phyloP scores from a whole-genome alignment of 495 filamentous ascomycete species.

The Daldinia caldariorum region DNA sequence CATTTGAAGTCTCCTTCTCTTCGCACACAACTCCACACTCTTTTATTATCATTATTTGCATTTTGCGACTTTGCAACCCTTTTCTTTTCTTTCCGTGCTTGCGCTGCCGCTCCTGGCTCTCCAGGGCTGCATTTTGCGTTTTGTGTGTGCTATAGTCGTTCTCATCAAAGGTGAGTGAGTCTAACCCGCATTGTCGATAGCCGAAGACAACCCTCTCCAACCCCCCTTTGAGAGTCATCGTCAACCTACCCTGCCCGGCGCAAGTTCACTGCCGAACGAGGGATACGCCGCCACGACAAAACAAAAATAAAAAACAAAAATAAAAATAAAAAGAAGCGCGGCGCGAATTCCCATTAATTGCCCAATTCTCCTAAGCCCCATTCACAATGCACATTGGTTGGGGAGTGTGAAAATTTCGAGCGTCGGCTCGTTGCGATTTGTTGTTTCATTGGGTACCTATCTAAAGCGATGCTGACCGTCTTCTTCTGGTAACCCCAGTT shows the following conservation, averaged over 20 bases:
- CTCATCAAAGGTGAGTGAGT: conserved; percentile 48
- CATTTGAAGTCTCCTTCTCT: conserved; percentile 48
- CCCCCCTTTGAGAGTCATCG: conserved; percentile 41
- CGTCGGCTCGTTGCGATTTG: conserved; percentile 22
- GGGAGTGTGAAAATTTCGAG: background rate
- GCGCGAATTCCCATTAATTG: conserved; percentile 28
- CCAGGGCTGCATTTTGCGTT: conserved; percentile 51
- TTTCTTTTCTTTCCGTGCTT: conserved; percentile 34
- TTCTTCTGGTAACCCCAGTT: conserved; percentile 29
- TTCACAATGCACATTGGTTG: conserved; percentile 18
- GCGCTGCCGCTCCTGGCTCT: conserved; percentile 53
- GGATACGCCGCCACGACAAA: conserved; percentile 30
- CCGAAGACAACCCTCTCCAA: conserved; percentile 35
- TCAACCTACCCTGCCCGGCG: conserved; percentile 37
- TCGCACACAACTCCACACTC: conserved; percentile 54
- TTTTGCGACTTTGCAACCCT: conserved; percentile 39
- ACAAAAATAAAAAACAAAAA: background rate
- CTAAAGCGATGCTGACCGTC: conserved; percentile 23
- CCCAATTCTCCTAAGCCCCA: conserved; percentile 14
- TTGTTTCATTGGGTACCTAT: conserved; percentile 7
- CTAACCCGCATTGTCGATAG: conserved; percentile 28
- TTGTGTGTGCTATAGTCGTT: conserved; percentile 52
- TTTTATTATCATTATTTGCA: conserved; percentile 46
- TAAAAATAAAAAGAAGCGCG: background rate
- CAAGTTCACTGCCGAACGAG: conserved; percentile 35